A percentile compares a stretch with the other conserved stretches of the same genome.
phyloP scores from a whole-genome alignment of 805 yeast genomes.

The Candida peoriensis region DNA sequence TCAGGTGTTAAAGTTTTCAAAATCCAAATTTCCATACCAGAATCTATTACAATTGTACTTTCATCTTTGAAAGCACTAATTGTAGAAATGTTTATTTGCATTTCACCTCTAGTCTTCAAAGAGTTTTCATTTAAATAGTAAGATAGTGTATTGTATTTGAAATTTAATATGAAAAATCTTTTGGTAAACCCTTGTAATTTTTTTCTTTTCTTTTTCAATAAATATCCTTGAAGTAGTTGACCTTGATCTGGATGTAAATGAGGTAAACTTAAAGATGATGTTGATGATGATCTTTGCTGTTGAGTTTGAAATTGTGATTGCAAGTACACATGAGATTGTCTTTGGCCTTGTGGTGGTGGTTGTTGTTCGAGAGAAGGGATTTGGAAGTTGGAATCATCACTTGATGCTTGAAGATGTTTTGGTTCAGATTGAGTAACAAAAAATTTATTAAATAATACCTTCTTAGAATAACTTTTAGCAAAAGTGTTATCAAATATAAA shows the following conservation, averaged over 20 bases:
- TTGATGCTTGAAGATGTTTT: background rate
- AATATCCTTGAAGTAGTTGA: slow-evolving; percentile 69
- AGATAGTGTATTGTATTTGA: slow-evolving; percentile 75
- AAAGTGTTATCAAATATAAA: slow-evolving; percentile 91
- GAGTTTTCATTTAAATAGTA: slow-evolving; percentile 72
- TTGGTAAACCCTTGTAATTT: slow-evolving; percentile 82
- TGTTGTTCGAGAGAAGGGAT: background rate
- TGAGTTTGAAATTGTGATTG: slow-evolving; percentile 13
- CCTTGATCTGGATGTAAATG: slow-evolving; percentile 50
- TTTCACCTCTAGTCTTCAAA: slow-evolving; percentile 79
- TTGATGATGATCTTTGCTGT: slow-evolving; percentile 6
- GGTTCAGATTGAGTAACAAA: slow-evolving; percentile 20
- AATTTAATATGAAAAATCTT: slow-evolving; percentile 78
- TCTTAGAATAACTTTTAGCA: slow-evolving; percentile 79
- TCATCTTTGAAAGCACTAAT: slow-evolving; percentile 70
- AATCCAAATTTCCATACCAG: slow-evolving; percentile 94
- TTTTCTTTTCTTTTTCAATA: slow-evolving; percentile 78
- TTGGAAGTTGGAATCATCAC: background rate
- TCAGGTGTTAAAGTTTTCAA: slow-evolving; percentile 59
- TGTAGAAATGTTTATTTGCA: slow-evolving; percentile 81
- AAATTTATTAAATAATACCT: slow-evolving; percentile 55
- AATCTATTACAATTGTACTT: slow-evolving; percentile 73
- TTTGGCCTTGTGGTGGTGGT: slow-evolving; percentile 4
- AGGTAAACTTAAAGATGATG: slow-evolving; percentile 14
- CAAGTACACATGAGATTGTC: slow-evolving; percentile 5